Evolutionary conservation across 2,329 filamentous ascomycete species (phyloP).

Genomic region (Sclerotinia subarctica): DNA sequence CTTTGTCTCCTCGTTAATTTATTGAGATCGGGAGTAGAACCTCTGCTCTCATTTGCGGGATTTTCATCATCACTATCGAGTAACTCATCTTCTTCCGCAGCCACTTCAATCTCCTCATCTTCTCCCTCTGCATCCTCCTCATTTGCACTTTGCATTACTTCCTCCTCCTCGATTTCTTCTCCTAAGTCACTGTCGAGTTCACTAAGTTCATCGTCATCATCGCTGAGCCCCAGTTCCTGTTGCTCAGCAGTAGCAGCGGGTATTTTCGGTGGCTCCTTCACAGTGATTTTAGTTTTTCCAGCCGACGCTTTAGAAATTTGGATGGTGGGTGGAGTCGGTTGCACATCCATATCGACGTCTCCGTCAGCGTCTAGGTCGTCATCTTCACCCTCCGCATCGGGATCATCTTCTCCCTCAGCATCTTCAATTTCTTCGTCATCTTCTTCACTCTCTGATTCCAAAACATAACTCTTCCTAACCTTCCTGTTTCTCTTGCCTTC

Average conservation of each 20-base stretch:
- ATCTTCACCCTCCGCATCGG: conserved; percentile 42
- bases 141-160: conserved; percentile 43
- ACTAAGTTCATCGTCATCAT: conserved; percentile 40
- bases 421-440: conserved; percentile 42
- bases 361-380: conserved; percentile 47
- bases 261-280: conserved; percentile 30
- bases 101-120: conserved; percentile 44
- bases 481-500: conserved; percentile 37
- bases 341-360: conserved; percentile 39
- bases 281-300: conserved; percentile 32
- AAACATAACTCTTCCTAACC: conserved; percentile 42
- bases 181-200: conserved; percentile 38
- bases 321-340: conserved; percentile 35
- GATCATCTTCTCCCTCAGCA: conserved; percentile 42
- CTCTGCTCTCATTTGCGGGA: conserved; percentile 49
- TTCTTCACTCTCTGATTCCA: conserved; percentile 45
- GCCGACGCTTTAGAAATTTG: conserved; percentile 35
- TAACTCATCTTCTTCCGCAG: conserved; percentile 41
- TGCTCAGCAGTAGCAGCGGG: conserved; percentile 34
- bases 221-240: conserved; percentile 35
- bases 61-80: conserved; percentile 40
- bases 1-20: conserved; percentile 68
- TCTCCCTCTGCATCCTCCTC: conserved; percentile 46
- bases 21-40: conserved; percentile 59
- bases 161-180: conserved; percentile 50